Evolutionary conservation across 2,329 filamentous ascomycete genomes (phyloP).

Genomic region (Penicillium fuscoglaucum): DNA sequence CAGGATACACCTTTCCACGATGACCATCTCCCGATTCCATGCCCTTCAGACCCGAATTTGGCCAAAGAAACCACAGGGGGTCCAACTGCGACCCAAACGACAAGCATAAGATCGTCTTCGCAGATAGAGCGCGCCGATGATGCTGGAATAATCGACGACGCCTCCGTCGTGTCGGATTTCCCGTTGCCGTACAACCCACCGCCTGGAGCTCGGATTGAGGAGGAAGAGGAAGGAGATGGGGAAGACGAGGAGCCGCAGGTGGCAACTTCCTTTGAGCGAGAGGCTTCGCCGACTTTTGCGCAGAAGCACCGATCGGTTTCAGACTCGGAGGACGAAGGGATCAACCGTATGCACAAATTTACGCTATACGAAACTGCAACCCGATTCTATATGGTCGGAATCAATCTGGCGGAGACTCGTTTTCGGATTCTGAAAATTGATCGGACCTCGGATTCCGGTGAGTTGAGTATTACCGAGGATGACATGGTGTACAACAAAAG

Average conservation of each 20-base stretch:
- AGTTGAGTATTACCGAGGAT: conserved; percentile 85
- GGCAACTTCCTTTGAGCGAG: conserved; percentile 48
- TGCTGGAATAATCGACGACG: conserved; percentile 19
- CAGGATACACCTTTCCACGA: conserved; percentile 17
- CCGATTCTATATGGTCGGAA: conserved; percentile 90
- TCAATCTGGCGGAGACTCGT: conserved; percentile 82
- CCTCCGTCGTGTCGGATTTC: conserved; percentile 28
- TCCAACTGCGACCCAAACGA: conserved; percentile 16
- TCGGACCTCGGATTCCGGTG: conserved; percentile 74
- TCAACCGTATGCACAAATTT: conserved; percentile 84
- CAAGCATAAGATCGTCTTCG: conserved; percentile 5
- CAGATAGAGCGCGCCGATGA: conserved; percentile 17
- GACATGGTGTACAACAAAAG: conserved; percentile 90
- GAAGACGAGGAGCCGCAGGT: conserved; percentile 48
- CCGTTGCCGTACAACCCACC: conserved; percentile 35
- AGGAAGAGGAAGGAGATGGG: conserved; percentile 36
- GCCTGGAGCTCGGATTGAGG: conserved; percentile 33
- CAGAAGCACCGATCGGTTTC: conserved; percentile 41
- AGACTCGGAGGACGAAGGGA: conserved; percentile 47
- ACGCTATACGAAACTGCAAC: conserved; percentile 95
- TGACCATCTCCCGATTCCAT: conserved; percentile 13
- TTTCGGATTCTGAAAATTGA: conserved; percentile 96
- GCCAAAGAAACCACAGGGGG: conserved; percentile 12
- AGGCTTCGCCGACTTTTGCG: conserved; percentile 40
- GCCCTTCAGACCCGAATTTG: conserved; percentile 11